phyloP scores from a whole-genome alignment of 2,329 filamentous ascomycete species.

The Akanthomyces uredinophilus region DNA sequence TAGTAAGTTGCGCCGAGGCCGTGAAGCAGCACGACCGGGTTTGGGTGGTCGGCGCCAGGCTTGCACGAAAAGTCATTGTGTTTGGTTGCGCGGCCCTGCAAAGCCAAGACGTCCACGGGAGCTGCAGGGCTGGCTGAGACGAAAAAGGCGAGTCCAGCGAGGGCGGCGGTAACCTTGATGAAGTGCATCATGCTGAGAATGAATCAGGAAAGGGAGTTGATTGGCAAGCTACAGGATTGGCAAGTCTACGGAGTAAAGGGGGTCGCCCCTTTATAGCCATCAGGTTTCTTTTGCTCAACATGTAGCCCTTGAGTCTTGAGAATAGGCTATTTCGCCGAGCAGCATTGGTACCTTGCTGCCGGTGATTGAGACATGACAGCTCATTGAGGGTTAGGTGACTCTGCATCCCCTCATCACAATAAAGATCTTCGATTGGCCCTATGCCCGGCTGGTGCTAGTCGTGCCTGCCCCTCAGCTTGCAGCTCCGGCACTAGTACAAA shows the following conservation, averaged over 20 bases:
- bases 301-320: no score
- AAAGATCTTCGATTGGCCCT: neutral
- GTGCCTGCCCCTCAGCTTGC: neutral
- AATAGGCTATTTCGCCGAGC: no score
- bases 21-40: slow-evolving; percentile 22
- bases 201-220: neutral
- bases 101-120: neutral
- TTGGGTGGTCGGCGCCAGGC: slow-evolving; percentile 14
- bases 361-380: neutral
- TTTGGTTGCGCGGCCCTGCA: neutral
- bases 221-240: neutral
- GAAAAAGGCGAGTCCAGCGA: neutral
- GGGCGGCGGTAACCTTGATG: neutral
- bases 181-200: neutral
- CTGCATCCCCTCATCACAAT: slow-evolving; percentile 12
- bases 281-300: no score
- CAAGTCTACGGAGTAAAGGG: neutral
- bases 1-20: slow-evolving; percentile 19
- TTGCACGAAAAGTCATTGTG: slow-evolving; percentile 19
- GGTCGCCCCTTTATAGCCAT: neutral
- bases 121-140: neutral
- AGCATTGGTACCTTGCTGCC: neutral
- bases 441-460: neutral
- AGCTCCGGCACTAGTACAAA: neutral
- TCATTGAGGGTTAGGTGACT: neutral